Percentiles rank a stretch among this genome's conserved stretches.
Evolutionary conservation across 352 stramenopile species (phyloP).

Genomic region (Phytopythium mirpurense): DNA sequence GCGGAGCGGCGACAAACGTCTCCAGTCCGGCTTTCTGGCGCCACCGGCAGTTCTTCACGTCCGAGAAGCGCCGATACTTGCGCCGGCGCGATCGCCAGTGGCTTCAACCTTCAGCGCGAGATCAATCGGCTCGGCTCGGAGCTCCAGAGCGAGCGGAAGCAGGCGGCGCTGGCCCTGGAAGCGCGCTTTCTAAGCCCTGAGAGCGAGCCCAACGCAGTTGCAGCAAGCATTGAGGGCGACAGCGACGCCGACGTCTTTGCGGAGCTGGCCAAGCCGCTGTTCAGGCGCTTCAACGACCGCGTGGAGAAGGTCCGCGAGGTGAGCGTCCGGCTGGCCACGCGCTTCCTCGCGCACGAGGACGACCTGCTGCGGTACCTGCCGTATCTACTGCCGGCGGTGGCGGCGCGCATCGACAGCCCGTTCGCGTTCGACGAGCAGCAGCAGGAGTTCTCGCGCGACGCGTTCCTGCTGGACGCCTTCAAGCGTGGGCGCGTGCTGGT

Average conservation of each 20-base stretch:
- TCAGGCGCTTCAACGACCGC: constrained; percentile 81
- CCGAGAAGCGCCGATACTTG: background rate
- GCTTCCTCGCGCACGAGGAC: constrained; percentile 36
- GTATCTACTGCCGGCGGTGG: constrained; percentile 71
- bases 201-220: background rate
- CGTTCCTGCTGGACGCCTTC: constrained; percentile 69
- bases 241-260: constrained; percentile 19
- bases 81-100: background rate
- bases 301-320: constrained; percentile 74
- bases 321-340: constrained; percentile 48
- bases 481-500: constrained; percentile 67
- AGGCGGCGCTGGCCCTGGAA: constrained; percentile 49
- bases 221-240: background rate
- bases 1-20: background rate
- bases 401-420: constrained; percentile 53
- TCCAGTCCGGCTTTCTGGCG: too few species aligned
- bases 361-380: constrained; percentile 65
- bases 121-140: constrained; percentile 63
- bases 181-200: constrained; percentile 24
- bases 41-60: too few species aligned
- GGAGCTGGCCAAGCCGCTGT: constrained; percentile 64
- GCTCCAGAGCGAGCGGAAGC: constrained; percentile 40
- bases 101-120: constrained; percentile 39
- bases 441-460: constrained; percentile 62
- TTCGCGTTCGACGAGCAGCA: constrained; percentile 75